Conservation (phyloP, 352 stramenopile genomes). For the Phytophthora kernoviae region DNA sequence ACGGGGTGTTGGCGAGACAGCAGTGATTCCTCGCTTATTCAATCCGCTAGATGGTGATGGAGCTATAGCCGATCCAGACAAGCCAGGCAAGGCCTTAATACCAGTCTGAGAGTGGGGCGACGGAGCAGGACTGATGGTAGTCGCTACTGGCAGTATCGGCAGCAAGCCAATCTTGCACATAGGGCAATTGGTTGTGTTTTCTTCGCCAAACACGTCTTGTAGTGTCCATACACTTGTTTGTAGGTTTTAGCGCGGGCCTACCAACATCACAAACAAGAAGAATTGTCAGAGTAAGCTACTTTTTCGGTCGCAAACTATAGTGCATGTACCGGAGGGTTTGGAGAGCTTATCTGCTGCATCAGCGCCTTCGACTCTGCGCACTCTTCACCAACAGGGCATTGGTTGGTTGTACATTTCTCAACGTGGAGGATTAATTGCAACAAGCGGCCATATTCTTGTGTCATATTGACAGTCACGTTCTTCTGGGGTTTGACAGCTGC, state of each 20-base stretch:
- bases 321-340: conserved; percentile 57
- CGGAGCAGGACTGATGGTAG: conserved; percentile 19
- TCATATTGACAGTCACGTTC: conserved; percentile 65
- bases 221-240: conserved; percentile 84
- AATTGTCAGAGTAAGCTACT: neutral
- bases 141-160: conserved; percentile 47
- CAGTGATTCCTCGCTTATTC: conserved; percentile 63
- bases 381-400: conserved; percentile 72
- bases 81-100: conserved; percentile 12
- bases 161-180: conserved; percentile 86
- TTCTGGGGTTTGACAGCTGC: conserved; percentile 40
- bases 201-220: conserved; percentile 81
- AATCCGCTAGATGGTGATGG: conserved; percentile 46
- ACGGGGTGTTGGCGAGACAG: conserved; percentile 60
- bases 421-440: conserved; percentile 88
- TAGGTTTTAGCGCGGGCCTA: conserved; percentile 82
- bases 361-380: conserved; percentile 78
- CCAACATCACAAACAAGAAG: neutral
- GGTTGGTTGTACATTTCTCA: conserved; percentile 70
- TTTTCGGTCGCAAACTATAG: conserved; percentile 8
- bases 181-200: conserved; percentile 82
- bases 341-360: conserved; percentile 74
- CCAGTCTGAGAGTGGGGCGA: conserved; percentile 35
- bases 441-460: conserved; percentile 82
- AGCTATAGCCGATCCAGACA: conserved; percentile 12